Percentiles rank a stretch among this genome's conserved stretches.
phyloP scores from a whole-genome alignment of 2,329 filamentous ascomycete genomes.

The Calonectria montana region DNA sequence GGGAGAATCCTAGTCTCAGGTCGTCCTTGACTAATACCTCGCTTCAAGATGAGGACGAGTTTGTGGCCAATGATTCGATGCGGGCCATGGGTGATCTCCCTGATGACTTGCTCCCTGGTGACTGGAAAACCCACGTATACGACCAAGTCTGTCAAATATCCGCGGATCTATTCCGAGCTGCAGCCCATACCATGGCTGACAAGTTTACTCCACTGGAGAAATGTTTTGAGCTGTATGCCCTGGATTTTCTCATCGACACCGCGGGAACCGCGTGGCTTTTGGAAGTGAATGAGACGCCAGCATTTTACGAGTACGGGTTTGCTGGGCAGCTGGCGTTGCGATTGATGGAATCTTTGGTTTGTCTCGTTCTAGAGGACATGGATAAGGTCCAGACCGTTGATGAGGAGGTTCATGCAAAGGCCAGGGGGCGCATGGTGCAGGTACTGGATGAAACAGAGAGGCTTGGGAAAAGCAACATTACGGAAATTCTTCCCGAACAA shows the following conservation, averaged over 20 bases:
- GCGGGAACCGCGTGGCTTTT: conserved; percentile 48
- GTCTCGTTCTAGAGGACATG: conserved; percentile 50
- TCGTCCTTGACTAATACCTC: conserved; percentile 53
- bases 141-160: conserved; percentile 49
- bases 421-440: conserved; percentile 27
- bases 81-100: conserved; percentile 47
- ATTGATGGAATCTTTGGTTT: conserved; percentile 51
- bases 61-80: conserved; percentile 48
- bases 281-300: conserved; percentile 53
- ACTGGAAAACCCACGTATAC: conserved; percentile 50
- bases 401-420: neutral
- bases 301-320: conserved; percentile 49
- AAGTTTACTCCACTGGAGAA: conserved; percentile 51
- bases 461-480: conserved; percentile 39
- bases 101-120: conserved; percentile 43
- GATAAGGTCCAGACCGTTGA: conserved; percentile 15
- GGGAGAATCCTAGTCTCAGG: conserved; percentile 48
- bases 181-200: conserved; percentile 52
- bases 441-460: conserved; percentile 34
- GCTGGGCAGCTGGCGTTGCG: conserved; percentile 47
- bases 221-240: conserved; percentile 52
- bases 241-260: conserved; percentile 50
- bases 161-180: conserved; percentile 48
- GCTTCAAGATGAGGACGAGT: conserved; percentile 49
- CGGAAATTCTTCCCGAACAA: conserved; percentile 32